A percentile compares a stretch with the other conserved stretches of the same genome.
These are phyloP conservation scores for Pseudocercospora eumusae DNA, from an alignment of 2,329 filamentous ascomycete genomes.

Conservation along the genomic window DNA sequence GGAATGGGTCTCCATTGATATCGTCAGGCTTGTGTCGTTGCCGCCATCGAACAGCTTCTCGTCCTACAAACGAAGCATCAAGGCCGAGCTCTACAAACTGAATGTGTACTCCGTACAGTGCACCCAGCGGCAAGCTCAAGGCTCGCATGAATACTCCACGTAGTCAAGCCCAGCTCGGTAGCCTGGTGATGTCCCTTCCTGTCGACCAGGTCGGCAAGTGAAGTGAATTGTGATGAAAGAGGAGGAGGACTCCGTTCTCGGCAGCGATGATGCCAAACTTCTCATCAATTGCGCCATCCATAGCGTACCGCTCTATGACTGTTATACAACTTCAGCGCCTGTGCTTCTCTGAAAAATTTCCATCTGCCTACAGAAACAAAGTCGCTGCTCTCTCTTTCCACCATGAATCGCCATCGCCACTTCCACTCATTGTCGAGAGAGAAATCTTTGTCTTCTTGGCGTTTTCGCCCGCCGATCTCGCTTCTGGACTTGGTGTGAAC, in stretches of 20 bases:
- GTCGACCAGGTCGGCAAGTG: constrained; percentile 1
- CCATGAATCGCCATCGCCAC: neutral
- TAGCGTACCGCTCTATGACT: neutral
- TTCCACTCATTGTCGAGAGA: neutral
- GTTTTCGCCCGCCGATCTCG: constrained; percentile 1
- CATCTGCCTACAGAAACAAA: neutral
- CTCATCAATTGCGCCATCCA: neutral
- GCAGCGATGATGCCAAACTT: neutral
- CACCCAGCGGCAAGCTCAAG: constrained; percentile 30
- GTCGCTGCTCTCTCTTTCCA: neutral
- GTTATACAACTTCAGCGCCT: neutral
- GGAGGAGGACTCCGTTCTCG: neutral
- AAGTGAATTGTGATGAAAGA: neutral
- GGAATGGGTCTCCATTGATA: neutral
- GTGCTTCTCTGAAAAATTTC: neutral
- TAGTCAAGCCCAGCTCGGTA: constrained; percentile 30
- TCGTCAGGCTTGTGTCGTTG: constrained; percentile 50
- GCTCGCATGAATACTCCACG: constrained; percentile 37
- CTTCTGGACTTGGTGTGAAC: neutral
- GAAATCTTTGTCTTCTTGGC: neutral
- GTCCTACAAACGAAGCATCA: constrained; percentile 37
- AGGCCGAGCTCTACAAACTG: constrained; percentile 60
- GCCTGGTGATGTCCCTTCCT: constrained; percentile 32
- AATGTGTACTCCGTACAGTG: constrained; percentile 52
- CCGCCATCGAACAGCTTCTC: constrained; percentile 52